A percentile compares a stretch with the other conserved stretches of the same genome.
Evolutionary conservation across 345 rosid species (phyloP).

Genomic region (Firmiana major): DNA sequence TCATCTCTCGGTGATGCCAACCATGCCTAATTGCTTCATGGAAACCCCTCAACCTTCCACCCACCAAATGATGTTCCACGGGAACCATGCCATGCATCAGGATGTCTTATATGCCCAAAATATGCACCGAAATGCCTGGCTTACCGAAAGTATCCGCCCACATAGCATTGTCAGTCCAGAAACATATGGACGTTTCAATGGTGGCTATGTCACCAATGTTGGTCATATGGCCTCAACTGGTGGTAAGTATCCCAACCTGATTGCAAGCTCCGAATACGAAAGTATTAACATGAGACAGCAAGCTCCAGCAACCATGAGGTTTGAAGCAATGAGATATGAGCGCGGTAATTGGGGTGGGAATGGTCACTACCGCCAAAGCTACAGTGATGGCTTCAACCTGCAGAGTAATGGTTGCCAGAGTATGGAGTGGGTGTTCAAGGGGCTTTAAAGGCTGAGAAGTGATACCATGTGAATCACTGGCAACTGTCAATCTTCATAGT

Average conservation of each 20-base stretch:
- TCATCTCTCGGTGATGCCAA: neutral
- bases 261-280: neutral
- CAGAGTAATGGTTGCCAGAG: neutral
- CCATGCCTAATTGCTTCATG: neutral
- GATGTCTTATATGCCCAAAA: neutral
- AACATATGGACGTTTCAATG: neutral
- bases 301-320: neutral
- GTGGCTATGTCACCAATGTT: neutral
- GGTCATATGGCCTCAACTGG: neutral
- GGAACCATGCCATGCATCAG: neutral
- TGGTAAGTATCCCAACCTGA: neutral
- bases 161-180: neutral
- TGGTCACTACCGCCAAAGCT: constrained; percentile 9
- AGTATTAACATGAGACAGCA: neutral
- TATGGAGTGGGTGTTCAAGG: constrained; percentile 6
- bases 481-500: neutral
- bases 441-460: neutral
- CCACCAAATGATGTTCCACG: neutral
- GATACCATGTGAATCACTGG: neutral
- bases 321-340: neutral
- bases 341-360: neutral
- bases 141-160: neutral
- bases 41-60: neutral
- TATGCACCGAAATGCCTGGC: neutral
- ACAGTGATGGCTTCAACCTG: neutral